Conservation (phyloP, 2,329 filamentous ascomycete species). For the Macrophomina pseudophaseolina region DNA sequence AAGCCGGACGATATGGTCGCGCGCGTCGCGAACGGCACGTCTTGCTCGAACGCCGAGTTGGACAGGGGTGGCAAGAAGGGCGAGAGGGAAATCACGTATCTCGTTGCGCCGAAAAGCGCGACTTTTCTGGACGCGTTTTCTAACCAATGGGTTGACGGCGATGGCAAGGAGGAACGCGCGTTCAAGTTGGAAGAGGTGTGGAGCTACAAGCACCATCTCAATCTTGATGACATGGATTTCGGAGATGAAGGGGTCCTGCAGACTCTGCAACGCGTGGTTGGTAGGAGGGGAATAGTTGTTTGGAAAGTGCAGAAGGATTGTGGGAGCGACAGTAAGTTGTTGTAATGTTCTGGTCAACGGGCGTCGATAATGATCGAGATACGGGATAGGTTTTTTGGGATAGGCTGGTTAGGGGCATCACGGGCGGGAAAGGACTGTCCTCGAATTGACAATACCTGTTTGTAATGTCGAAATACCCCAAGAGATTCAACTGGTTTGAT, state of each 20-base stretch:
- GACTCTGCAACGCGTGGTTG: constrained; percentile 70
- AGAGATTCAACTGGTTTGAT: background rate
- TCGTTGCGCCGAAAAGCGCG: constrained; percentile 76
- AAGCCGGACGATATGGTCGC: constrained; percentile 64
- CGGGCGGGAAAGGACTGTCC: background rate
- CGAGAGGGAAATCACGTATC: constrained; percentile 52
- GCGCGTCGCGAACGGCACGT: constrained; percentile 63
- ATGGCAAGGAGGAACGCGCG: constrained; percentile 38
- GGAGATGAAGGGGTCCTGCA: constrained; percentile 75
- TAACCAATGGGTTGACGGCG: background rate
- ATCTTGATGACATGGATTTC: constrained; percentile 81
- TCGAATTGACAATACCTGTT: background rate
- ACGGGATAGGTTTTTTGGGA: background rate
- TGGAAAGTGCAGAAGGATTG: constrained; percentile 51
- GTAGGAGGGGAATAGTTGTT: constrained; percentile 52
- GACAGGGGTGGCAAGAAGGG: constrained; percentile 52
- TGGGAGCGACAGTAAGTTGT: background rate
- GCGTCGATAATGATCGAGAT: background rate
- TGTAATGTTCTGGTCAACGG: background rate
- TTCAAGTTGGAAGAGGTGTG: constrained; percentile 73
- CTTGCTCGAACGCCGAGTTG: constrained; percentile 61
- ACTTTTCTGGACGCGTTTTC: constrained; percentile 67
- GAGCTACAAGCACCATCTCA: constrained; percentile 70
- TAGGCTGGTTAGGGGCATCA: background rate
- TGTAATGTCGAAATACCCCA: constrained; percentile 9